Base-by-base conservation (phyloP, 495 filamentous ascomycete species). In the Chaetomidium leptoderma region DNA sequence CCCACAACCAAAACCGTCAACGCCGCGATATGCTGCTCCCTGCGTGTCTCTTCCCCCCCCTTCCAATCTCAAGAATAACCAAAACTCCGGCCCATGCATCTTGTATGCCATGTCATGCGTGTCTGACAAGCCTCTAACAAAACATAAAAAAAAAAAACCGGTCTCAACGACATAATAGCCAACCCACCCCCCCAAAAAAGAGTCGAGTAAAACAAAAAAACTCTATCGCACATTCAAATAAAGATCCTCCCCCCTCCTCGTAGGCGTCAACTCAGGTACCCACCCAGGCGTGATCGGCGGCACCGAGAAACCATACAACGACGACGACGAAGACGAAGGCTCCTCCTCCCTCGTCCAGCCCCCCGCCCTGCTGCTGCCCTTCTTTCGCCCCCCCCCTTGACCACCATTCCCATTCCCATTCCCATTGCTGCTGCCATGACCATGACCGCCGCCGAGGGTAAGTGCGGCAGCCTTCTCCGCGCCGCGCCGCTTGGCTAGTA, bases 261-360 rank as follows among this genome's bases (percentile, higher is more conserved):
- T 77, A 8, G 76, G 76, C 58, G 75, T 78, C 60, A 78, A 47
- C 61, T 72, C 67, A n/a, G 79, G 76, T 58, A 74, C 66, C 77
- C 79, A 82, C 1, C 70, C 75, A 0, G 79, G 78, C 36, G 78
- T 81, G 16, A 64, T 66, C 2, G 79, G 79, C 39, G 74, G 78
- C 39, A 75, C 58, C n/a, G 70, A 64, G n/a, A n/a, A n/a, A 26
- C 51, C 49, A 17, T 52, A 43, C 30, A 2, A 14, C 32, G 4
- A n/a, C n/a, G n/a, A n/a, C n/a, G n/a, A n/a, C n/a, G n/a, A n/a
- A n/a, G n/a, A n/a, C n/a, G n/a, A n/a, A n/a, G n/a, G 8, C 17
- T 19, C 4, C n/a, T 53, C 35, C 14, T 53, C 23, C 24, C n/a
- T 29, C 16, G 16, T 32, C 36, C 51, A 43, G 9, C 51, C 27